phyloP scores from a whole-genome alignment of 2,329 filamentous ascomycete species.

The Incumbomyces delicatus region DNA sequence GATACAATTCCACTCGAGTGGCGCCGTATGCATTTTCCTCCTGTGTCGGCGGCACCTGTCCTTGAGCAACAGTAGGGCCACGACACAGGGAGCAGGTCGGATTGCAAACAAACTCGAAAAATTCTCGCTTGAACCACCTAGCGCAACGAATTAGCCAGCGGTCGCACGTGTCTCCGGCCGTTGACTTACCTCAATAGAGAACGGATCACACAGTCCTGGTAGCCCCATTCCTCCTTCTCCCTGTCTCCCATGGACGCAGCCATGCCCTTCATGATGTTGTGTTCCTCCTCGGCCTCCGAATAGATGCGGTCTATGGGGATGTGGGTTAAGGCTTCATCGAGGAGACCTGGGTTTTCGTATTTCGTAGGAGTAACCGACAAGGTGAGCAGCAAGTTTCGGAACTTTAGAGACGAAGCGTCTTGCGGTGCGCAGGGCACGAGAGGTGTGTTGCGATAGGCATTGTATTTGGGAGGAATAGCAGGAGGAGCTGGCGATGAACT shows the following conservation, averaged over 20 bases:
- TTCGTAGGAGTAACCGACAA: constrained; percentile 81
- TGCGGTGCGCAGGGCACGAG: constrained; percentile 66
- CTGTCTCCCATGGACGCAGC: constrained; percentile 78
- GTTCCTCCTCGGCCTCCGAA: constrained; percentile 85
- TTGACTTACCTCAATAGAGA: constrained; percentile 65
- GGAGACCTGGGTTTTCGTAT: constrained; percentile 89
- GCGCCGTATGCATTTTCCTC: constrained; percentile 87
- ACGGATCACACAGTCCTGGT: constrained; percentile 91
- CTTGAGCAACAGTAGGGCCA: constrained; percentile 71
- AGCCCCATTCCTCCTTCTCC: constrained; percentile 80
- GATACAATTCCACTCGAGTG: constrained; percentile 77
- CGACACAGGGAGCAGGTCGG: constrained; percentile 73
- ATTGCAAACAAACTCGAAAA: constrained; percentile 96
- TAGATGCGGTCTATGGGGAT: constrained; percentile 89
- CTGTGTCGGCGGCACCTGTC: constrained; percentile 72
- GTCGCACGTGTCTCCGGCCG: constrained; percentile 6
- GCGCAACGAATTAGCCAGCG: constrained; percentile 8
- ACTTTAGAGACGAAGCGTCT: constrained; percentile 62
- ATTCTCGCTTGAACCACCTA: constrained; percentile 90
- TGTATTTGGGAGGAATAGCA: constrained; percentile 45
- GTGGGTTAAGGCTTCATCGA: constrained; percentile 80
- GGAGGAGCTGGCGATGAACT: constrained; percentile 18
- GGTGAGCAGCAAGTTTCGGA: constrained; percentile 72
- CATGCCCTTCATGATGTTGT: constrained; percentile 75
- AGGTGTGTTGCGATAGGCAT: constrained; percentile 54